Evolutionary conservation across 352 stramenopile species (phyloP), one percentile per base, ranked within the genome.

Genomic region (Pythium brassicae): DNA sequence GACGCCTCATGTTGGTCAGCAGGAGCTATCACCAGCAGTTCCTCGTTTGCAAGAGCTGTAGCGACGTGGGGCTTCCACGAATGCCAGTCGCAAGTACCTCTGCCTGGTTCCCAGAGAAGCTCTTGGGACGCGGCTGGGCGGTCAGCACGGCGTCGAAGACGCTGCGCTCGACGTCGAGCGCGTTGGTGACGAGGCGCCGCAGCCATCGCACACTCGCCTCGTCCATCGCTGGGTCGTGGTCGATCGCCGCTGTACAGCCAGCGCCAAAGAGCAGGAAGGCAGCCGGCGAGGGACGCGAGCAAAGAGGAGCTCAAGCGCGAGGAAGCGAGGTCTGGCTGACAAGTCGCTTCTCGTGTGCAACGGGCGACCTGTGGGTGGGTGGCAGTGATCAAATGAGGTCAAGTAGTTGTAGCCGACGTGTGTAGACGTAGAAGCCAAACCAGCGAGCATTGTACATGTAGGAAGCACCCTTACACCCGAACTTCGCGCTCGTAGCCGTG

Each of bases 101-200:
- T 48, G 57, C 53, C n/a, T 87, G 65, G 56, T 71, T 76, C 43
- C 72, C 66, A 11, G 48, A 69, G 27, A 70, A 71, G 27, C 60
- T 59, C 23, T 62, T n/a, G 10, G 43, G 49, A 1, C 59, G 68
- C 35, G 70, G 32, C 39, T 66, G 73, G 17, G 77, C 55, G 15
- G 66, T 65, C 22, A 83, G 45, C 9, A 87, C 62, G 25, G 77
- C 63, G 53, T 92, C 77, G 42, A 92, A 81, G 11, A 83, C 68
- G 2, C 68, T 53, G 20, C 52, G 51, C 20, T 89, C 76, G 7
- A 89, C 53, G 53, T 90, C 82, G 35, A 92, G 62, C 53, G 79
- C 64, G 44, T 69, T 65, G 17, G 72, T 75, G 54, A 90, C 70
- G n/a, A 89, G 73, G 3, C 79, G 76, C 37, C 68, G 76, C 46